Evolutionary conservation across 2,329 filamentous ascomycete species (phyloP).

Genomic region (Neonectria coccinea): DNA sequence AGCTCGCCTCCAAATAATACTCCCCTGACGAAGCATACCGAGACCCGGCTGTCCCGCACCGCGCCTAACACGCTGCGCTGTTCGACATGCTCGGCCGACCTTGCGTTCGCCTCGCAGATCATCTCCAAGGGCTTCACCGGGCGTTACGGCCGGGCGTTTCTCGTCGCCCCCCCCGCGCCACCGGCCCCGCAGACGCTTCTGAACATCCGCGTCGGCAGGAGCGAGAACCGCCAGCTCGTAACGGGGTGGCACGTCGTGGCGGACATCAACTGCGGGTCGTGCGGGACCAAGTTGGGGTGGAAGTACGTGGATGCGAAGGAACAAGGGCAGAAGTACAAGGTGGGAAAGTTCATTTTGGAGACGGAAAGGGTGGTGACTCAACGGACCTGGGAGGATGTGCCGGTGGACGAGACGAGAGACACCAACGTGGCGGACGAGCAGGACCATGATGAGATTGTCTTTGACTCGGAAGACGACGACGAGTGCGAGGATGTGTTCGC

Average conservation of each 20-base stretch:
- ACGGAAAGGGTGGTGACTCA: slow-evolving; percentile 66
- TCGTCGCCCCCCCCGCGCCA: slow-evolving; percentile 61
- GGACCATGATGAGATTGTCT: slow-evolving; percentile 56
- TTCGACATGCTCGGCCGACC: slow-evolving; percentile 67
- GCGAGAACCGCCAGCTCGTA: slow-evolving; percentile 68
- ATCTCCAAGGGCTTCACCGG: slow-evolving; percentile 75
- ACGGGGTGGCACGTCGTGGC: slow-evolving; percentile 74
- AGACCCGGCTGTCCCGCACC: slow-evolving; percentile 53
- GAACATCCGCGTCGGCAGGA: slow-evolving; percentile 67
- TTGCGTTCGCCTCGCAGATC: slow-evolving; percentile 72
- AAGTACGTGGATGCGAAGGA: slow-evolving; percentile 75
- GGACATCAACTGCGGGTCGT: slow-evolving; percentile 70
- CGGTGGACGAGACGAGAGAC: slow-evolving; percentile 26
- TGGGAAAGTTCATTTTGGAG: slow-evolving; percentile 77
- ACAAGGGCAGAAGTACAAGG: slow-evolving; percentile 71
- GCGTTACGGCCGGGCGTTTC: slow-evolving; percentile 72
- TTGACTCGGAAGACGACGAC: slow-evolving; percentile 74
- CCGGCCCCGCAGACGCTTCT: slow-evolving; percentile 53
- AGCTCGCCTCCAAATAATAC: slow-evolving; percentile 42
- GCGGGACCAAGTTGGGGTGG: slow-evolving; percentile 71
- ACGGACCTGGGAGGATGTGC: slow-evolving; percentile 62
- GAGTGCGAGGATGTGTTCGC: slow-evolving; percentile 75
- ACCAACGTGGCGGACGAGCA: slow-evolving; percentile 25
- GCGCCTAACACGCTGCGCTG: slow-evolving; percentile 70
- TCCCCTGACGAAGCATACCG: slow-evolving; percentile 27